Base-by-base conservation (phyloP, 345 rosid genomes). In the Iberis pinnata region DNA sequence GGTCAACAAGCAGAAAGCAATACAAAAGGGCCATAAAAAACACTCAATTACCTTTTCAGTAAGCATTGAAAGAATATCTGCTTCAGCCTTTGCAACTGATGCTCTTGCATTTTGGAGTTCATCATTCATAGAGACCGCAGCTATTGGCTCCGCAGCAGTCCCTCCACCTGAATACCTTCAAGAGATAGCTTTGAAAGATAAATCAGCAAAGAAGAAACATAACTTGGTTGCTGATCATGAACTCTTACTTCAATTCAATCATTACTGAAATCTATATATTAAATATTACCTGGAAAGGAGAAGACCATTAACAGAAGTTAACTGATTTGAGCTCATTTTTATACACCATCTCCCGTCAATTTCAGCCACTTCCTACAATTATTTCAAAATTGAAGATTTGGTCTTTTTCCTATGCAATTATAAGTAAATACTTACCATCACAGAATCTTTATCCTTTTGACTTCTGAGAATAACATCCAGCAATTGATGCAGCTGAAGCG, bases 331-430 rank as follows among this genome's bases (percentile, higher is more conserved):
- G 65, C 83, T 79, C 22, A 78, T 79, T 68, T 64, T 80, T 68
- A 87, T 68, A 61, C 92, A 90, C 96, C 92, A 87, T 76, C 98
- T 80, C 50, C 96, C 96, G 18, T 70, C 72, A 50, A 81, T 59
- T 27, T 69, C 77, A 69, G 74, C 72, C 53, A 72, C 77, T 65
- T 69, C 86, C 98, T 90, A 64, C 45, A 70, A 31, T 19, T 57
- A 67, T 37, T 38, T 22, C 47, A 35, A 71, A 31, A 58, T 56
- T 31, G 41, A 69, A 58, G 57, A 61, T 44, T 9, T 18, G 15
- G 20, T 44, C 43, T 39, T 58, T 29, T 16, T 20, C 11, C 9
- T 36, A 58, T 10, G 8, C n/a, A 43, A 52, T 3, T 22, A 8
- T 44, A 39, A 27, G 19, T 49, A 26, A 52, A 50, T 53, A 43